Conservation (phyloP, 805 yeast genomes). For the Suhomyces sp. region DNA sequence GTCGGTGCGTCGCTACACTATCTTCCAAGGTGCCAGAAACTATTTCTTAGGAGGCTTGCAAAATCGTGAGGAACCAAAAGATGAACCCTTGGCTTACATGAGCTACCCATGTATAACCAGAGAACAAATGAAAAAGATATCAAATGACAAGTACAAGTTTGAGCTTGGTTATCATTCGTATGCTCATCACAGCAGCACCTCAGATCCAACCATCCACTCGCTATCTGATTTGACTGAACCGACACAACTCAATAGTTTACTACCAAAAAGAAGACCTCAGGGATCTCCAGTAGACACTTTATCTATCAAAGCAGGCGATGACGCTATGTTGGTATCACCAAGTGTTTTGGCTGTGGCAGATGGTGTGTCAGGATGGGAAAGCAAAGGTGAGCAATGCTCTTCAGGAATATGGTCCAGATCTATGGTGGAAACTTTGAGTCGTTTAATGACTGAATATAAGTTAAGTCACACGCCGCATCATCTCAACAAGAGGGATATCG, state of each 20-base stretch:
- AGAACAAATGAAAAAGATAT: conserved; percentile 35
- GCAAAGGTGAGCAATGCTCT: conserved; percentile 36
- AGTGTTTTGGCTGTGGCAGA: conserved; percentile 54
- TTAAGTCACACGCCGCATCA: conserved; percentile 35
- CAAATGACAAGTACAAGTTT: conserved; percentile 42
- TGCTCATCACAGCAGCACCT: conserved; percentile 44
- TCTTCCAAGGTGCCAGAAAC: conserved; percentile 21
- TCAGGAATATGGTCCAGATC: conserved; percentile 54
- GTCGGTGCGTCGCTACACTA: conserved; percentile 1
- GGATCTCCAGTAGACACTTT: conserved; percentile 53
- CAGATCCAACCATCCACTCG: conserved; percentile 44
- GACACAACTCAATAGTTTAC: conserved; percentile 41
- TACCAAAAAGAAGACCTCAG: conserved; percentile 49
- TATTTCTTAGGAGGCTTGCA: conserved; percentile 20
- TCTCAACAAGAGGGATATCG: conserved; percentile 41
- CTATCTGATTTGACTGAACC: conserved; percentile 51
- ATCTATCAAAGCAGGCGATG: conserved; percentile 54
- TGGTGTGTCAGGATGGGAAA: conserved; percentile 58
- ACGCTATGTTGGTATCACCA: conserved; percentile 55
- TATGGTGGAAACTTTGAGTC: conserved; percentile 49
- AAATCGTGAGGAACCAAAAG: conserved; percentile 14
- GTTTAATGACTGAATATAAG: conserved; percentile 45
- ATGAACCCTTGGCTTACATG: conserved; percentile 36
- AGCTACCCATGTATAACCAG: conserved; percentile 39
- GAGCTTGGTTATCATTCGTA: conserved; percentile 45